Evolutionary conservation across 2,329 filamentous ascomycete genomes (phyloP), one percentile per base, ranked within the genome.

Genomic region (Magnaporthiopsis poae): DNA sequence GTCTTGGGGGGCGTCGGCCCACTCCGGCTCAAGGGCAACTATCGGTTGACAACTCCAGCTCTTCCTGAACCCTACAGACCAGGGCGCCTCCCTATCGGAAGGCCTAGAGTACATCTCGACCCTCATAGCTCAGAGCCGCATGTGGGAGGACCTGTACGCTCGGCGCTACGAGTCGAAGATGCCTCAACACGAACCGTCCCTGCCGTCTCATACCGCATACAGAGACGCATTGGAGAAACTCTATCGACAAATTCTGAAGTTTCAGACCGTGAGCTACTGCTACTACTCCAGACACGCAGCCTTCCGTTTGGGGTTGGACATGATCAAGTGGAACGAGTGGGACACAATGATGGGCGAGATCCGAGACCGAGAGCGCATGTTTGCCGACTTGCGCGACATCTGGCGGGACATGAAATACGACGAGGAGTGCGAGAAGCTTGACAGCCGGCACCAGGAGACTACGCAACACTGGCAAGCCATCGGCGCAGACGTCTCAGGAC

Each of bases 41-140:
- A 27, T 27, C 8, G 27, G 9, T 27, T 27, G 59, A 60, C 5
- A 8, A 60, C n/a, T 9, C 3, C 65, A 69, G 67, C 46, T 67
- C 15, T 27, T 66, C 27, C 33, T 68, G 27, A 70, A 70, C 67
- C 68, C 69, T n/a, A 67, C 67, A 7, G 66, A 68, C n/a, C 69
- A 70, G 66, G 65, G 60, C 11, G 66, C 66, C 12, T 65, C 66
- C 3, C 39, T 69, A 7, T 64, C 62, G 27, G 63, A 60, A 31
- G 65, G 60, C 15, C 62, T 70, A n/a, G 65, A 68, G 18, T 29
- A 65, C 3, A 66, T 70, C 21, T 67, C 69, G 8, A 29, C 66
- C 35, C 52, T 70, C 5, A 63, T 70, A 29, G 64, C 56, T 12
- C 68, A 64, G 18, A 66, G 69, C 56, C 64, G 62, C 18, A 68